Evolutionary conservation across 345 rosid genomes (phyloP).

Genomic region (Eucalyptus curtisii): DNA sequence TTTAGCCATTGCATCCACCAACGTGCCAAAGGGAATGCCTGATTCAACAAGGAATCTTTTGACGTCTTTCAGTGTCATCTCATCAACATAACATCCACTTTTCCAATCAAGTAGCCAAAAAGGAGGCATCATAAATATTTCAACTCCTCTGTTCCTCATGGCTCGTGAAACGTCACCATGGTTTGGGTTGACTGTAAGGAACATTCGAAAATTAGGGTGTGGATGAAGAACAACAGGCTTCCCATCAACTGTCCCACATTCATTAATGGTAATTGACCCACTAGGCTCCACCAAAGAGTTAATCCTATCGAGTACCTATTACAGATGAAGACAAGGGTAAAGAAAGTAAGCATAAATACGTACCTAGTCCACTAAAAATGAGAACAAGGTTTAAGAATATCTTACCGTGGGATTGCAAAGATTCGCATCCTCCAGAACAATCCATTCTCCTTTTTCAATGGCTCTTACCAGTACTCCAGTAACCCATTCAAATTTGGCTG

Average conservation of each 20-base stretch:
- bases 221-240: constrained; percentile 67
- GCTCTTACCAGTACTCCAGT: constrained; percentile 74
- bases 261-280: constrained; percentile 85
- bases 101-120: constrained; percentile 56
- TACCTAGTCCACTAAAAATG: neutral
- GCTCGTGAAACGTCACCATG: constrained; percentile 94
- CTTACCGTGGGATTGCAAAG: constrained; percentile 95
- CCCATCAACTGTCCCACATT: constrained; percentile 84
- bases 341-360: neutral
- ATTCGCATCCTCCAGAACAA: constrained; percentile 86
- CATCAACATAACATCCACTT: constrained; percentile 20
- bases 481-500: constrained; percentile 95
- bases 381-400: neutral
- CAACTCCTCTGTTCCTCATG: constrained; percentile 97
- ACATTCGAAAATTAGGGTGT: constrained; percentile 80
- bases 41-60: constrained; percentile 61
- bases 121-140: constrained; percentile 88
- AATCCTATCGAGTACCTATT: constrained; percentile 92
- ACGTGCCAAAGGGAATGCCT: constrained; percentile 49
- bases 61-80: constrained; percentile 45
- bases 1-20: constrained; percentile 77
- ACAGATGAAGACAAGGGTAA: neutral
- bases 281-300: constrained; percentile 89
- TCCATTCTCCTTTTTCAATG: constrained; percentile 94
- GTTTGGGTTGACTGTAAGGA: constrained; percentile 79